Conservation (phyloP, 1,284 basidiomycete species). For the Trametes polyzona region DNA sequence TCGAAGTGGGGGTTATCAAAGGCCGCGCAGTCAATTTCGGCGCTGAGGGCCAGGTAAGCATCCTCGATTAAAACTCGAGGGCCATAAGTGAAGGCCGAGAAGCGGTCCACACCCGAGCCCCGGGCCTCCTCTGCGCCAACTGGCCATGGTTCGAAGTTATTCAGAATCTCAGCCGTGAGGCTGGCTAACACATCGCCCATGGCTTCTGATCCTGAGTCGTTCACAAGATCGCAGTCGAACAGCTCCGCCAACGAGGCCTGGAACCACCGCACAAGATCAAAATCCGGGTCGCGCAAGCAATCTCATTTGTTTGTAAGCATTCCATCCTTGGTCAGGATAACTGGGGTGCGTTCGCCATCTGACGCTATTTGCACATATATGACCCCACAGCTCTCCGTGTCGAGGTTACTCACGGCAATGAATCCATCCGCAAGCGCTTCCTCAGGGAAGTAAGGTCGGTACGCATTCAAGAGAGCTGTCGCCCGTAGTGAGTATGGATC, state of each 20-base stretch:
- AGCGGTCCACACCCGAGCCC: background rate
- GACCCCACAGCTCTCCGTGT: no score
- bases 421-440: background rate
- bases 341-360: no score
- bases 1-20: background rate
- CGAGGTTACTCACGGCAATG: background rate
- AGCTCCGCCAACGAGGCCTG: background rate
- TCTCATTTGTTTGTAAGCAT: background rate
- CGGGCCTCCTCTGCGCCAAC: background rate
- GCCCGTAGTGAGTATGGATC: no score
- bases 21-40: background rate
- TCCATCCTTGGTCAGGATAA: background rate
- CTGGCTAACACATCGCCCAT: background rate
- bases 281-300: background rate
- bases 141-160: background rate
- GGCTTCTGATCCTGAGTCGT: background rate
- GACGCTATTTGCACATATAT: no score
- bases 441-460: constrained; percentile 3
- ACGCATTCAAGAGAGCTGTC: background rate
- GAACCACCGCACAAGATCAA: background rate
- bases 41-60: background rate
- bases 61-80: background rate
- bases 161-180: background rate
- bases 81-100: background rate
- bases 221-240: background rate